Evolutionary conservation across 352 stramenopile genomes (phyloP).

Genomic region (Phytophthora uliginosa): DNA sequence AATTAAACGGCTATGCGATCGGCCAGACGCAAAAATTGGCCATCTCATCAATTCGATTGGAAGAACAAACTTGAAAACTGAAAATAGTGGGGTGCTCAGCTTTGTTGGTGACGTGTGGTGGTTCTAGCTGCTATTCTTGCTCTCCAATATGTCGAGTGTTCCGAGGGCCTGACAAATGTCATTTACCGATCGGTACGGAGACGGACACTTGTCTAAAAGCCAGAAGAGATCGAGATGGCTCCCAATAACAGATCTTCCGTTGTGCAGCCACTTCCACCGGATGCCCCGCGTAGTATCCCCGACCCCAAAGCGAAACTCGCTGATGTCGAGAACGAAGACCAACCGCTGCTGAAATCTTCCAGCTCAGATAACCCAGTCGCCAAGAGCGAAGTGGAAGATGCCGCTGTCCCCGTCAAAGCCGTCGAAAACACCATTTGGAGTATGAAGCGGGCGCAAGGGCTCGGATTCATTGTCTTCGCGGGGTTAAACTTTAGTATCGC

Average conservation of each 20-base stretch:
- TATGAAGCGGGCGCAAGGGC: constrained; percentile 40
- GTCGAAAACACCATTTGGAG: constrained; percentile 4
- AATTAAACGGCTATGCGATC: not conserved
- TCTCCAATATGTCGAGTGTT: not conserved
- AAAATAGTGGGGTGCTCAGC: constrained; percentile 29
- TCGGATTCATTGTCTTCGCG: constrained; percentile 61
- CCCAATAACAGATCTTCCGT: constrained; percentile 10
- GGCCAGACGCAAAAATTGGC: not conserved
- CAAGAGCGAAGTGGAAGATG: constrained; percentile 23
- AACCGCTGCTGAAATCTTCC: constrained; percentile 23
- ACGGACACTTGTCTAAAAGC: not conserved
- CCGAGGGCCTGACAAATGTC: not conserved
- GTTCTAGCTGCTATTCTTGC: constrained; percentile 21
- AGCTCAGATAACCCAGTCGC: constrained; percentile 13
- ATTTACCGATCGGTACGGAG: constrained; percentile 14
- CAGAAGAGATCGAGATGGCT: constrained; percentile 7
- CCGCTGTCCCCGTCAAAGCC: constrained; percentile 1
- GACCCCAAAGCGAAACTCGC: constrained; percentile 22
- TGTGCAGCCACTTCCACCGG: constrained; percentile 22
- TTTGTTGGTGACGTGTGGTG: not conserved
- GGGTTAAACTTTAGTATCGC: constrained; percentile 76
- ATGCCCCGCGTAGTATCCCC: constrained; percentile 17
- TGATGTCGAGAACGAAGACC: constrained; percentile 29
- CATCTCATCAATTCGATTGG: constrained; percentile 32
- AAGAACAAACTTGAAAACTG: constrained; percentile 14